These are phyloP conservation scores for Rhytidhysteron rufulum DNA, from an alignment of 2,329 filamentous ascomycete genomes.

Conservation along the genomic window DNA sequence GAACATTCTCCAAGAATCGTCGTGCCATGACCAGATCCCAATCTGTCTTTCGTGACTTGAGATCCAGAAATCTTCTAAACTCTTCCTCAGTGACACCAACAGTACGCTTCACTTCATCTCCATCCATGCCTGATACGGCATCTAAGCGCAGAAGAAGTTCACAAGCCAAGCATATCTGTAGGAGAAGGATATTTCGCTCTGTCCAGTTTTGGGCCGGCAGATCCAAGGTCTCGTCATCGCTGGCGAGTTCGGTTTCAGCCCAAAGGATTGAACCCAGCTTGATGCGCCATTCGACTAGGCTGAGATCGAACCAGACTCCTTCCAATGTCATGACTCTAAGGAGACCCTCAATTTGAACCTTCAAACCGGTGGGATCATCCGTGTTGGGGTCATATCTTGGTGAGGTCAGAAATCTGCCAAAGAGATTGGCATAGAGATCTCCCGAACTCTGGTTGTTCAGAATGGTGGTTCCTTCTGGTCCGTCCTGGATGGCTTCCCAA, in stretches of 20 bases:
- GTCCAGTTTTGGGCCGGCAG: slow-evolving; percentile 22
- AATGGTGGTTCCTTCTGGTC: slow-evolving; percentile 52
- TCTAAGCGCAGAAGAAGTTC: slow-evolving; percentile 54
- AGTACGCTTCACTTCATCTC: slow-evolving; percentile 32
- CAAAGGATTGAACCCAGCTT: slow-evolving; percentile 69
- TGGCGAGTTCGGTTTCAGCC: slow-evolving; percentile 30
- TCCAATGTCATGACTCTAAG: slow-evolving; percentile 62
- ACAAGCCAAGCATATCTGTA: slow-evolving; percentile 53
- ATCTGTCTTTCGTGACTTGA: slow-evolving; percentile 50
- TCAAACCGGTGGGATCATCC: slow-evolving; percentile 57
- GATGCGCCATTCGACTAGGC: slow-evolving; percentile 70
- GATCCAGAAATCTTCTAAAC: slow-evolving; percentile 42
- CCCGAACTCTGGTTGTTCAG: slow-evolving; percentile 49
- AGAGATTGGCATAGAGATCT: slow-evolving; percentile 46
- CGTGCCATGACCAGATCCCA: slow-evolving; percentile 55
- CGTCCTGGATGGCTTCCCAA: slow-evolving; percentile 50
- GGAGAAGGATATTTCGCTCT: slow-evolving; percentile 51
- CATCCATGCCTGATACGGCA: slow-evolving; percentile 36
- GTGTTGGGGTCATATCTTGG: slow-evolving; percentile 39
- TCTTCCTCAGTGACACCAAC: slow-evolving; percentile 42
- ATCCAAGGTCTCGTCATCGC: slow-evolving; percentile 15
- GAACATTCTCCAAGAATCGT: slow-evolving; percentile 51
- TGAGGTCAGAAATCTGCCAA: slow-evolving; percentile 41
- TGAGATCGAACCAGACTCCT: slow-evolving; percentile 72
- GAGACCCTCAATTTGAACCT: slow-evolving; percentile 66